phyloP scores from a whole-genome alignment of 2,329 filamentous ascomycete genomes.

The Ramularia collo-cygni region DNA sequence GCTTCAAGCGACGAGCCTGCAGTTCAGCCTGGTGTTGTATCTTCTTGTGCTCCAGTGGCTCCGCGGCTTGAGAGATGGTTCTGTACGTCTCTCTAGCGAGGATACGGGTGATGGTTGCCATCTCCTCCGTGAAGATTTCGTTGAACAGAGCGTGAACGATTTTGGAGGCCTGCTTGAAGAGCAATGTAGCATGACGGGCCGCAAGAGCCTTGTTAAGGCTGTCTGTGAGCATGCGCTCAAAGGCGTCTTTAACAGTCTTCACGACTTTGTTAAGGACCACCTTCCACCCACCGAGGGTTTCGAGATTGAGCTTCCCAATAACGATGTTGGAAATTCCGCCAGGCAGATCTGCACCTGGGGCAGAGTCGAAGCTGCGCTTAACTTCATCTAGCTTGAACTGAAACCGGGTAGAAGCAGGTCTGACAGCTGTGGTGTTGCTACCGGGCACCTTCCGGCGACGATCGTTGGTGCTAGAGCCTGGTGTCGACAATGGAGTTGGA shows the following conservation, averaged over 20 bases:
- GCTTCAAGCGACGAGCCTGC: conserved; percentile 19
- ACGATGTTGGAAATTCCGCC: conserved; percentile 13
- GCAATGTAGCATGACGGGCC: conserved; percentile 24
- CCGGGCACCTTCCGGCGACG: not conserved
- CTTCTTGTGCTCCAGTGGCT: conserved; percentile 19
- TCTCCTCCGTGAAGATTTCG: conserved; percentile 24
- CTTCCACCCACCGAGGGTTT: conserved; percentile 28
- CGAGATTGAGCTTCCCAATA: conserved; percentile 22
- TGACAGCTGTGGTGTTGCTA: not conserved
- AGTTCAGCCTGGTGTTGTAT: conserved; percentile 20
- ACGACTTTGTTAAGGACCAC: conserved; percentile 26
- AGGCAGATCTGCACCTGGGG: conserved; percentile 27
- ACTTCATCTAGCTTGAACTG: conserved; percentile 30
- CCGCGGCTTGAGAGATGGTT: conserved; percentile 30
- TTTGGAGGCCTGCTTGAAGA: conserved; percentile 23
- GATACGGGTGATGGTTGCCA: conserved; percentile 18
- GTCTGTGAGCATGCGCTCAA: conserved; percentile 18
- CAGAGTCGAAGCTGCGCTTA: conserved; percentile 19
- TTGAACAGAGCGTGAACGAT: conserved; percentile 27
- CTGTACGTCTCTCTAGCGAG: conserved; percentile 30
- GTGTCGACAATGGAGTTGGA: not conserved
- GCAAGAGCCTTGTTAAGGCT: conserved; percentile 23
- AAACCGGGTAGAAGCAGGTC: conserved; percentile 25
- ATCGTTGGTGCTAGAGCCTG: not conserved
- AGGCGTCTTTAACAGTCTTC: conserved; percentile 17